Evolutionary conservation across 2,329 filamentous ascomycete genomes (phyloP).

Genomic region (Botrytis cinerea): DNA sequence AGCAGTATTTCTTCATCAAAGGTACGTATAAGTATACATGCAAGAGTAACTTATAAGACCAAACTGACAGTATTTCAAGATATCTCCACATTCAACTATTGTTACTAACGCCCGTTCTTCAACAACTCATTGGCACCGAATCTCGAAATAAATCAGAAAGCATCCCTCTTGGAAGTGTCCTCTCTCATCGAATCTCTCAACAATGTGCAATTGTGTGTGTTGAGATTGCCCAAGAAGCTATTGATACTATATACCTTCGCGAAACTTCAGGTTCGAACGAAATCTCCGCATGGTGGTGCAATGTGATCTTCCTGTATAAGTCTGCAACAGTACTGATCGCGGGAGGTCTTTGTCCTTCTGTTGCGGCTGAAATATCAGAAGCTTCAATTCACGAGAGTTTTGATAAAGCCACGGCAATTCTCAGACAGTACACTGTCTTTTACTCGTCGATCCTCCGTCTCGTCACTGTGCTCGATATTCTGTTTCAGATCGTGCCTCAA

Average conservation of each 20-base stretch:
- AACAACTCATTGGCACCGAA: background rate
- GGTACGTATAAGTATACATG: background rate
- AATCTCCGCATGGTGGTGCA: background rate
- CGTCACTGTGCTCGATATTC: background rate
- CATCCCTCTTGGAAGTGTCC: background rate
- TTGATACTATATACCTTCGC: background rate
- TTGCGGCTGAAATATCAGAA: background rate
- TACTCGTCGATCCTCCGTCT: background rate
- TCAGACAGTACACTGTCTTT: background rate
- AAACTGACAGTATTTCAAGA: background rate
- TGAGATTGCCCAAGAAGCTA: background rate
- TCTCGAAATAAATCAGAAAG: background rate
- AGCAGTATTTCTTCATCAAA: background rate
- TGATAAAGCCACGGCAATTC: background rate
- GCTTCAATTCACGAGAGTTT: background rate
- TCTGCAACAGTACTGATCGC: background rate
- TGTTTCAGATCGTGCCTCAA: background rate
- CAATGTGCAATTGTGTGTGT: background rate
- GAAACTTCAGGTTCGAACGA: background rate
- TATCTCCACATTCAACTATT: background rate
- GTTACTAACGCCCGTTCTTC: background rate
- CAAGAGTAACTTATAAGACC: background rate
- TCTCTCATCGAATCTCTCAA: background rate
- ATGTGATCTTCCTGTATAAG: background rate
- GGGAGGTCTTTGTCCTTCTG: background rate